Evolutionary conservation across 495 filamentous ascomycete genomes (phyloP), one percentile per base, ranked within the genome.

Genomic region (Neurospora sp.): DNA sequence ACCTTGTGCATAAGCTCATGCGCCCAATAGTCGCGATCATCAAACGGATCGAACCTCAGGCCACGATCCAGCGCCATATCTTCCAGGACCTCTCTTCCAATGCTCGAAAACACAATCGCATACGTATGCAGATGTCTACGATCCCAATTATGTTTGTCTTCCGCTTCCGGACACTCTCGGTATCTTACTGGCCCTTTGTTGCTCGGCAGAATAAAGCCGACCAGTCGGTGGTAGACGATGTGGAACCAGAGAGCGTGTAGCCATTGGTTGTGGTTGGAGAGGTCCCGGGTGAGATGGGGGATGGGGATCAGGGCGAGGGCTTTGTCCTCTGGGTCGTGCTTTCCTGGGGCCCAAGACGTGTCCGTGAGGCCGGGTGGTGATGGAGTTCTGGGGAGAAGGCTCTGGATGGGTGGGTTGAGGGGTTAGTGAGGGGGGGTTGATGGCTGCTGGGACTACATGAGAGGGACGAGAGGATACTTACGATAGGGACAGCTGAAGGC

Each of bases 391-490:
- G 8, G n/a, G 1, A 48, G n/a, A 11, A 23, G 18, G 10, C 18
- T 20, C n/a, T 48, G 18, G 8, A 8, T n/a, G 7, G 8, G n/a
- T n/a, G 7, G 2, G 2, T 48, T 48, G 44, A 20, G 18, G 44
- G 8, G 44, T 48, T 23, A 48, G n/a, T 12, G 18, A 23, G 0
- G 44, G n/a, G n/a, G 3, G 41, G 8, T 48, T 48, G 44, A 23
- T 23, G 18, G 9, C n/a, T 11, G n/a, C 0, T 48, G 2, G n/a
- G n/a, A 48, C 0, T n/a, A n/a, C 0, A 2, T 23, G 18, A 0
- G n/a, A 48, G 8, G 10, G 44, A 0, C 0, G 44, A 5, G n/a
- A n/a, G 8, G 18, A 0, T 0, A 0, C 44, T 23, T 48, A 48
- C n/a, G n/a, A 48, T 12, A 10, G 44, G 44, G 8, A 48, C 1